Conservation (phyloP, 345 rosid genomes). For the Noccaea bulbosa region DNA sequence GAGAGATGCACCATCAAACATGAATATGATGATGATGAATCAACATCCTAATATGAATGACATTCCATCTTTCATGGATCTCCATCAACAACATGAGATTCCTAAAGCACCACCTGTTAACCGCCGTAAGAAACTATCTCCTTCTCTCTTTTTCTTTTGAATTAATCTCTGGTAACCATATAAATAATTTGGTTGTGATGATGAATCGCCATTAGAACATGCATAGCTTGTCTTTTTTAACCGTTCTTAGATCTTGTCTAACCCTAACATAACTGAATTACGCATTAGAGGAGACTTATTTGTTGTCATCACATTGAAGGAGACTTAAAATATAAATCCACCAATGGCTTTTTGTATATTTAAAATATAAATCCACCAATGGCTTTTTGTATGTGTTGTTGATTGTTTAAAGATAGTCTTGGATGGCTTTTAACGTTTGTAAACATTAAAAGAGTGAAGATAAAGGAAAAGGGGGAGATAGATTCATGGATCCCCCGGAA, state of each 20-base stretch:
- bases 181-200: neutral
- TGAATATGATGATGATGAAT: slow-evolving; percentile 69
- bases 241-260: slow-evolving; percentile 13
- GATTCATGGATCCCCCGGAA: slow-evolving; percentile 56
- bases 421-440: slow-evolving; percentile 19
- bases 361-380: neutral
- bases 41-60: slow-evolving; percentile 69
- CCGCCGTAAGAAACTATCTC: slow-evolving; percentile 64
- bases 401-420: neutral
- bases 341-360: slow-evolving; percentile 1
- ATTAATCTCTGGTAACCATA: neutral
- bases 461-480: slow-evolving; percentile 2
- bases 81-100: slow-evolving; percentile 55
- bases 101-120: slow-evolving; percentile 75
- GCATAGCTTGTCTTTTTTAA: slow-evolving; percentile 25
- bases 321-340: neutral
- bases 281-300: neutral
- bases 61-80: slow-evolving; percentile 50
- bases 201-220: slow-evolving; percentile 14
- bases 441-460: slow-evolving; percentile 5
- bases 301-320: too few species aligned
- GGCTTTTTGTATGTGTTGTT: slow-evolving; percentile 14
- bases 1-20: slow-evolving; percentile 62
- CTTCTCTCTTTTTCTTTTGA: neutral
- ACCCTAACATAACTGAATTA: slow-evolving; percentile 18